phyloP scores from a whole-genome alignment of 2,329 filamentous ascomycete species.

The Trichocomaceae sp. region DNA sequence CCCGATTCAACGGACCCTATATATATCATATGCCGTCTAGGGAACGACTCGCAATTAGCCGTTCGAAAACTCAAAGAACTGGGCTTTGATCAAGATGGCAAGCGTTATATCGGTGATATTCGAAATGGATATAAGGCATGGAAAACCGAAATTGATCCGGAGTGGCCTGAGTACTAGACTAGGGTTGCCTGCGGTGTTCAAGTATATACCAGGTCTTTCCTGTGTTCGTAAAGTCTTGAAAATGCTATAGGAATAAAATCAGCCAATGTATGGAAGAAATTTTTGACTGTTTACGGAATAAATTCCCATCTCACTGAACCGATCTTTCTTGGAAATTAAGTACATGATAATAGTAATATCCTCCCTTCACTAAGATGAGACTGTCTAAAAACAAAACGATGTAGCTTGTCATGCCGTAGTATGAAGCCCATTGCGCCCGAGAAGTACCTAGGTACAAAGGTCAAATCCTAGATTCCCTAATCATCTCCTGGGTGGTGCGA shows the following conservation, averaged over 20 bases:
- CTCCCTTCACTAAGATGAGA: neutral
- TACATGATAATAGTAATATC: neutral
- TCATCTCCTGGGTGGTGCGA: neutral
- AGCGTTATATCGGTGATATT: constrained; percentile 36
- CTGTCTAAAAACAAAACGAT: neutral
- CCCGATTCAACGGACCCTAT: constrained; percentile 26
- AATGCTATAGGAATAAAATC: neutral
- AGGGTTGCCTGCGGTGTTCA: neutral
- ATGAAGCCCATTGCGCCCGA: neutral
- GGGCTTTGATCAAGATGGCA: constrained; percentile 28
- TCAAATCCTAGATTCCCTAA: neutral
- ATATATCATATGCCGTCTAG: constrained; percentile 43
- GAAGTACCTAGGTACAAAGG: neutral
- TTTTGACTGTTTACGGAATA: neutral
- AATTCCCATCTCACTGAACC: neutral
- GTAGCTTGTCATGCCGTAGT: neutral
- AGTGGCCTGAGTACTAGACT: constrained; percentile 33
- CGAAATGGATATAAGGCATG: constrained; percentile 38
- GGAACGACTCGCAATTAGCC: constrained; percentile 44
- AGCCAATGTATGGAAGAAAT: neutral
- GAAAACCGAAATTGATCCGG: constrained; percentile 36
- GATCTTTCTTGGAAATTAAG: neutral
- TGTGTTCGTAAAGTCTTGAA: too few species aligned
- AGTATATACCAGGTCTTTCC: neutral
- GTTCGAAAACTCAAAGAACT: constrained; percentile 38